A percentile compares a stretch with the other conserved stretches of the same genome.
These are phyloP conservation scores for Zopfia rhizophila DNA, from an alignment of 2,329 filamentous ascomycete species.

Conservation along the genomic window DNA sequence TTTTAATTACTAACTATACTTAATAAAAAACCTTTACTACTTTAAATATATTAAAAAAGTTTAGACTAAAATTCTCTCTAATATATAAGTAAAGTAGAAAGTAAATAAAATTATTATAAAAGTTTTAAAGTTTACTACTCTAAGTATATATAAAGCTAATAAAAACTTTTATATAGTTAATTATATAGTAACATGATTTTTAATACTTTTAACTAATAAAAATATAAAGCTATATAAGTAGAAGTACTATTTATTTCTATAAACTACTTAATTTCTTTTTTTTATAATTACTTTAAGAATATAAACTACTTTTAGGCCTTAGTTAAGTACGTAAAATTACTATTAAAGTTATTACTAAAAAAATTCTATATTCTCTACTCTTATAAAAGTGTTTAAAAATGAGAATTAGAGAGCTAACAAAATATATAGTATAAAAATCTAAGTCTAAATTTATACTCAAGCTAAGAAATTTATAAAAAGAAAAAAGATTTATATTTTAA, in stretches of 20 bases:
- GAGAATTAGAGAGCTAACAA: slow-evolving; percentile 6
- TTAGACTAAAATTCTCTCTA: slow-evolving; percentile 43
- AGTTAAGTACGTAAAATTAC: slow-evolving; percentile 9
- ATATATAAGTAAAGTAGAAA: slow-evolving; percentile 36
- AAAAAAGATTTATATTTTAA: slow-evolving; percentile 8
- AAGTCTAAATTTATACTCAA: too few relatives aligned
- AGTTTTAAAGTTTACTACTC: slow-evolving; percentile 12
- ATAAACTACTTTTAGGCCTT: slow-evolving; percentile 10
- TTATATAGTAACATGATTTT: slow-evolving; percentile 13
- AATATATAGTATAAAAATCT: slow-evolving; percentile 1
- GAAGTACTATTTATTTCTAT: slow-evolving; percentile 12
- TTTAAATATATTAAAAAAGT: slow-evolving; percentile 49
- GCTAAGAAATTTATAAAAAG: slow-evolving; percentile 5
- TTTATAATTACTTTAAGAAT: slow-evolving; percentile 16
- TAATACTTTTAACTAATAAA: slow-evolving; percentile 15
- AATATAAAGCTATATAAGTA: slow-evolving; percentile 12
- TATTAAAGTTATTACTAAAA: too few relatives aligned
- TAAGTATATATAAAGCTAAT: slow-evolving; percentile 9
- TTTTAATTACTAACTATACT: slow-evolving; percentile 25
- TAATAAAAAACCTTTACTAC: slow-evolving; percentile 39
- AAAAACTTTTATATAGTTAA: slow-evolving; percentile 18
- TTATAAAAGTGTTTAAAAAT: slow-evolving; percentile 14
- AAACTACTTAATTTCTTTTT: slow-evolving; percentile 11
- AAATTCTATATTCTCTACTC: too few relatives aligned
- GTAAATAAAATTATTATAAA: slow-evolving; percentile 26